These are phyloP conservation scores for Zychaea mexicana DNA, from an alignment of 371 early-diverging fungal genomes.

Conservation along the genomic window DNA sequence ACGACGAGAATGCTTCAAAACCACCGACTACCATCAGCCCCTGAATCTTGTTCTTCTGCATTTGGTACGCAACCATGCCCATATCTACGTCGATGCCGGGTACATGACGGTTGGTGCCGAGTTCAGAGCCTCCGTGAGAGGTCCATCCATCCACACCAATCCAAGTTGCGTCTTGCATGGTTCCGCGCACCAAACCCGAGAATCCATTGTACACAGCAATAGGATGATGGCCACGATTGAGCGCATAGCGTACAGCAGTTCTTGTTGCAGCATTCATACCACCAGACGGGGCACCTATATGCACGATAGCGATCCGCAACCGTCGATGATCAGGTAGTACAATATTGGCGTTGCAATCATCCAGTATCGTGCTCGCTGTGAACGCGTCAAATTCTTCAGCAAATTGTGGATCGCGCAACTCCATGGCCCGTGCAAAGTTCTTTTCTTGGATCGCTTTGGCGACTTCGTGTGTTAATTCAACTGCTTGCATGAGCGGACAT, in stretches of 20 bases:
- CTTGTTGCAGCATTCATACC: conserved; percentile 50
- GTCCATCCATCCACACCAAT: conserved; percentile 92
- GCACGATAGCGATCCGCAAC: conserved; percentile 90
- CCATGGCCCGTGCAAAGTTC: conserved; percentile 86
- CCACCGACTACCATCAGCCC: conserved; percentile 95
- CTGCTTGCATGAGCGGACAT: conserved; percentile 86
- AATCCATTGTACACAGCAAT: conserved; percentile 93
- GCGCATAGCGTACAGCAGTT: conserved; percentile 78
- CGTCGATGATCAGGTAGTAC: conserved; percentile 33
- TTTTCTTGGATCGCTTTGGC: conserved; percentile 75
- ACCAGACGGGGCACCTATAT: conserved; percentile 92
- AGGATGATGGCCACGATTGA: conserved; percentile 81
- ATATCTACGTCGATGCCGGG: conserved; percentile 81
- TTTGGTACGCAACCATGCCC: conserved; percentile 78
- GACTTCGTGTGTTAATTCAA: conserved; percentile 69
- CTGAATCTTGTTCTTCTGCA: conserved; percentile 90
- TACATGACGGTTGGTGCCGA: conserved; percentile 94
- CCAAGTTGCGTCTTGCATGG: conserved; percentile 79
- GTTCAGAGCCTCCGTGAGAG: conserved; percentile 89
- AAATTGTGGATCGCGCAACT: conserved; percentile 87
- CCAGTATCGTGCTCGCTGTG: conserved; percentile 33
- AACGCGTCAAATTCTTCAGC: conserved; percentile 37
- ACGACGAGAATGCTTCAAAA: conserved; percentile 86
- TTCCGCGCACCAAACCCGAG: conserved; percentile 86
- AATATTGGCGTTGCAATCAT: conserved; percentile 17